A percentile compares a stretch with the other conserved stretches of the same genome.
These are phyloP conservation scores for Paralagenidium karlingii DNA, from an alignment of 352 stramenopile species.

Conservation along the genomic window DNA sequence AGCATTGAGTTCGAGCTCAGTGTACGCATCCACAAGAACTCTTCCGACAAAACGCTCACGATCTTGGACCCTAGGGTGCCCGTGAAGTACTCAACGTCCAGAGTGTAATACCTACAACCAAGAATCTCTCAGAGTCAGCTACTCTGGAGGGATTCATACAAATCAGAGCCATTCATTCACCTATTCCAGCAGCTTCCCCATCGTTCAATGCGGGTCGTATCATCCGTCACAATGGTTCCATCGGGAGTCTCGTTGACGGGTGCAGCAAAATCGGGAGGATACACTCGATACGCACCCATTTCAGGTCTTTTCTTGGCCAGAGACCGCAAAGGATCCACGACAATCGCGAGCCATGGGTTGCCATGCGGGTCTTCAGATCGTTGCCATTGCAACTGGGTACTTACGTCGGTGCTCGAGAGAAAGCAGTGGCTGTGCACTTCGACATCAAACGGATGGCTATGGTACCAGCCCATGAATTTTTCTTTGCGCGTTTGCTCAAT, in stretches of 20 bases:
- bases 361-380: constrained; percentile 90
- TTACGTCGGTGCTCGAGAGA: constrained; percentile 94
- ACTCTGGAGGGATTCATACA: constrained; percentile 1
- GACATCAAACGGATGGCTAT: constrained; percentile 98
- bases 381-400: constrained; percentile 97
- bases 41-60: constrained; percentile 87
- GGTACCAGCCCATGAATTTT: constrained; percentile 99
- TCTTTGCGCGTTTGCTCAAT: constrained; percentile 92
- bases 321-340: constrained; percentile 94
- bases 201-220: constrained; percentile 87
- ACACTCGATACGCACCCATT: constrained; percentile 96
- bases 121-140: neutral
- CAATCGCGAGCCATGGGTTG: constrained; percentile 97
- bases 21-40: constrained; percentile 89
- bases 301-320: constrained; percentile 89
- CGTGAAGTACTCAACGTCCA: constrained; percentile 97
- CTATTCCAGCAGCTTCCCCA: constrained; percentile 95
- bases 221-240: constrained; percentile 87
- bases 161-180: constrained; percentile 10
- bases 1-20: constrained; percentile 85
- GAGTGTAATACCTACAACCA: constrained; percentile 80
- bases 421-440: constrained; percentile 95
- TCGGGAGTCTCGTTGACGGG: constrained; percentile 92
- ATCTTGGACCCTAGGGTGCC: constrained; percentile 84
- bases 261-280: constrained; percentile 92